Percentiles rank a stretch among this genome's conserved stretches.
phyloP scores from a whole-genome alignment of 2,329 filamentous ascomycete genomes.

The Pseudonectria buxi region DNA sequence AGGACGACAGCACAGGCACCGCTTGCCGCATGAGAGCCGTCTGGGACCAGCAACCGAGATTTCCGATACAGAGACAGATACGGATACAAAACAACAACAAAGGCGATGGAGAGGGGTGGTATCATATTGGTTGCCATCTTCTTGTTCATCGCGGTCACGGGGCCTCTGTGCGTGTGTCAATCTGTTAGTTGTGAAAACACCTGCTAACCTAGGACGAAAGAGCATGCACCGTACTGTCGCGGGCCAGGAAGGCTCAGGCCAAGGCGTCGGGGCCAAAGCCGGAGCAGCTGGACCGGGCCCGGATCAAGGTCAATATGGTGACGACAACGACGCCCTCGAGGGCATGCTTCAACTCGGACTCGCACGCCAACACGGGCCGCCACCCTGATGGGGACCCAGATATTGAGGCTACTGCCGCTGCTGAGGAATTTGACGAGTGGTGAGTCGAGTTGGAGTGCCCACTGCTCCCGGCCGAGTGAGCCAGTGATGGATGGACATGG shows the following conservation, averaged over 20 bases:
- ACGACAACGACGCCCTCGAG: constrained; percentile 17
- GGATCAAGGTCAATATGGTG: constrained; percentile 24
- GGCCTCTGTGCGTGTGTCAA: constrained; percentile 14
- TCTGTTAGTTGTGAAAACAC: neutral
- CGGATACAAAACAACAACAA: neutral
- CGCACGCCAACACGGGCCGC: too few relatives aligned
- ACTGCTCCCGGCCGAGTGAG: too few relatives aligned
- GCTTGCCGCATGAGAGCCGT: too few relatives aligned
- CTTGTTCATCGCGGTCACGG: constrained; percentile 14
- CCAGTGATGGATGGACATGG: too few relatives aligned
- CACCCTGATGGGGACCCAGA: too few relatives aligned
- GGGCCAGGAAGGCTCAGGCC: constrained; percentile 7
- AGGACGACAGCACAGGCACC: too few relatives aligned
- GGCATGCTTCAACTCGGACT: too few relatives aligned
- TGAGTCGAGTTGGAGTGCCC: too few relatives aligned
- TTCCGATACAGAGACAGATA: too few relatives aligned
- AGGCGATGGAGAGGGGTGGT: constrained; percentile 21
- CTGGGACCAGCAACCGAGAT: too few relatives aligned
- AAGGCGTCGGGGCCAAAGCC: constrained; percentile 16
- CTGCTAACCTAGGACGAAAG: constrained; percentile 8
- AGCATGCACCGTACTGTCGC: constrained; percentile 12
- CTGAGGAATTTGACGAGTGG: too few relatives aligned
- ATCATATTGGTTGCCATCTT: constrained; percentile 19
- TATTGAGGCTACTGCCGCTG: too few relatives aligned
- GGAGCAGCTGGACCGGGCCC: constrained; percentile 17